Conservation (phyloP, 2,329 filamentous ascomycete genomes). For the Neodidymelliopsis sp. region DNA sequence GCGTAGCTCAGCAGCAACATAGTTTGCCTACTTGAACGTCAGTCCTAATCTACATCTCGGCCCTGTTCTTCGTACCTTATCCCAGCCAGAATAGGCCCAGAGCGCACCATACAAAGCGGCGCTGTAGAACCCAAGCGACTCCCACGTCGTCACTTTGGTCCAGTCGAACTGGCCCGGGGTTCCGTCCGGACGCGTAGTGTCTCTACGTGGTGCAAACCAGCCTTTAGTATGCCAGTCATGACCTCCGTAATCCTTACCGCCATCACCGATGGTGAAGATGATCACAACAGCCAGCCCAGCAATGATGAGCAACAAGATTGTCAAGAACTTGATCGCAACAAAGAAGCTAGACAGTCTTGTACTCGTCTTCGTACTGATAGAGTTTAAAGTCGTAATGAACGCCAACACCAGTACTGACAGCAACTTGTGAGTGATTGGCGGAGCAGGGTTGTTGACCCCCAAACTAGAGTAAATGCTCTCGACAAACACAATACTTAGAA, state of each 20-base stretch:
- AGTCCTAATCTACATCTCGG: conserved; percentile 20
- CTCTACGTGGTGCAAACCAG: conserved; percentile 42
- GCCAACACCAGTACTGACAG: conserved; percentile 49
- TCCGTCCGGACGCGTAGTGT: conserved; percentile 40
- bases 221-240: conserved; percentile 43
- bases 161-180: conserved; percentile 38
- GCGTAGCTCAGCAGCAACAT: conserved; percentile 47
- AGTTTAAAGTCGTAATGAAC: conserved; percentile 52
- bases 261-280: conserved; percentile 29
- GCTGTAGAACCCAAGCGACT: conserved; percentile 67
- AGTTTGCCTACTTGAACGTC: conserved; percentile 40
- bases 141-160: conserved; percentile 59
- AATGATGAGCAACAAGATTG: conserved; percentile 45
- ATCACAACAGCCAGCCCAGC: conserved; percentile 45
- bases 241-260: conserved; percentile 42
- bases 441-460: conserved; percentile 64
- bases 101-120: conserved; percentile 57
- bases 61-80: conserved; percentile 38
- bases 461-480: conserved; percentile 57
- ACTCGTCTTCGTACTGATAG: conserved; percentile 54
- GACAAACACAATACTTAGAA: conserved; percentile 69
- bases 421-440: conserved; percentile 52
- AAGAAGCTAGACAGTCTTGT: conserved; percentile 50
- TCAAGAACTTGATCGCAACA: conserved; percentile 47
- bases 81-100: conserved; percentile 49